Conservation (phyloP, 768 basidiomycete species). For the Psilocybe azurescens region DNA sequence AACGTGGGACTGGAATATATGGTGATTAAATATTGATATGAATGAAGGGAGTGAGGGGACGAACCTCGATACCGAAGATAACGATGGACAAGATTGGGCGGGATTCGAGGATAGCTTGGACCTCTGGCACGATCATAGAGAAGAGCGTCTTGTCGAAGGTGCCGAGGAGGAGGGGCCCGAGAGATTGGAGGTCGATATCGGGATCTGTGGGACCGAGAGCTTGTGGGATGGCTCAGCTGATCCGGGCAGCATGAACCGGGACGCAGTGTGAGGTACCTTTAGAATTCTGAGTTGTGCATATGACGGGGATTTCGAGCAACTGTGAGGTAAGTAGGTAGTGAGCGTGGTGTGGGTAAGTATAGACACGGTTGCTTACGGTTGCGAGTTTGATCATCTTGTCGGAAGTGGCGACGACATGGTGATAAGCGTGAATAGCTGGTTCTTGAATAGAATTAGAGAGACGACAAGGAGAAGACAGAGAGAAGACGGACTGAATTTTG, state of each 20-base stretch:
- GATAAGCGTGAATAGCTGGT: conserved; percentile 69
- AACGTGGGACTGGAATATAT: conserved; percentile 67
- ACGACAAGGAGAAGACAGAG: background rate
- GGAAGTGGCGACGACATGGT: conserved; percentile 68
- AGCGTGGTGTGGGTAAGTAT: conserved; percentile 4
- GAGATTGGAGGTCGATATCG: conserved; percentile 57
- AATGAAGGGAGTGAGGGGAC: conserved; percentile 22
- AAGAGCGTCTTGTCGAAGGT: conserved; percentile 82
- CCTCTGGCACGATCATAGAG: conserved; percentile 82
- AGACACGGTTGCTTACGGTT: conserved; percentile 46
- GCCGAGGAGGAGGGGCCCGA: conserved; percentile 62
- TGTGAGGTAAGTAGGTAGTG: conserved; percentile 26
- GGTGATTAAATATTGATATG: conserved; percentile 1
- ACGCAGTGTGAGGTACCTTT: conserved; percentile 51
- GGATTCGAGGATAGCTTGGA: conserved; percentile 53
- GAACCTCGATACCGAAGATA: conserved; percentile 88
- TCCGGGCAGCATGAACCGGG: background rate
- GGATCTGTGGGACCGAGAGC: conserved; percentile 74
- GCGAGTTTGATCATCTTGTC: conserved; percentile 82
- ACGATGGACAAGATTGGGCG: conserved; percentile 66
- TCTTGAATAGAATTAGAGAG: conserved; percentile 18
- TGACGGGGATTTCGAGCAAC: conserved; percentile 70
- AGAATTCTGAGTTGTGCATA: conserved; percentile 87
- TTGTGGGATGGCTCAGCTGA: conserved; percentile 30
- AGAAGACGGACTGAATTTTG: conserved; percentile 63